Evolutionary conservation across 305 asterid genomes (phyloP), one percentile per base, ranked within the genome.

Genomic region (Fraxinus sp.): DNA sequence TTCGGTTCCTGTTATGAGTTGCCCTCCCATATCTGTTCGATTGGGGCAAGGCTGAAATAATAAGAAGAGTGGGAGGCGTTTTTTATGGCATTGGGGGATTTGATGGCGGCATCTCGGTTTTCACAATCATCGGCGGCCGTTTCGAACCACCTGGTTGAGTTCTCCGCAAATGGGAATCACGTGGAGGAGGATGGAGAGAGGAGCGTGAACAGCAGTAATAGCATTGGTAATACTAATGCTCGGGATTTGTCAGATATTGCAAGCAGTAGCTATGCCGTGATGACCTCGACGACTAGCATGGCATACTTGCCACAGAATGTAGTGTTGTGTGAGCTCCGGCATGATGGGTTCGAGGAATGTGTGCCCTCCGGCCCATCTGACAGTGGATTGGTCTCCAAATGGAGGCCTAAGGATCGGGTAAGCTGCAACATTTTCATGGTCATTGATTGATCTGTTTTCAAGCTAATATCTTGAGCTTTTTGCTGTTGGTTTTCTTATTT

Each of bases 11-110:
- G 91, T 87, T 90, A 94, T 91, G 98, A 90, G 91, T 74, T 89
- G 88, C 88, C 88, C 87, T 59, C 88, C 94, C 78, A 89, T 90
- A 90, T 91, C 91, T 84, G 94, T 91, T 86, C 92, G 94, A 88
- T 94, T 94, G 88, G 98, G 98, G 91, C 94, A 92, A 91, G 98
- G 98, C 84, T 92, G 88, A 89, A 75, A 76, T 62, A 2, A 68
- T 33, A 72, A 33, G 30, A 74, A 36, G 78, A 81, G 70, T 81
- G 72, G 52, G 87, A 80, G 76, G 84, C 78, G 81, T 70, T 88
- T 94, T 91, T 71, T 87, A 93, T 96, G 99, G 99, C 99, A 93
- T 90, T 96, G 97, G 99, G 98, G 77, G 98, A 94, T 91, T 90
- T 94, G 88, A 96, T 96, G 98, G 93, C 92, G 73, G 92, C 95